Base-by-base conservation (phyloP, 768 basidiomycete species). In the Boletus tomentosulus region DNA sequence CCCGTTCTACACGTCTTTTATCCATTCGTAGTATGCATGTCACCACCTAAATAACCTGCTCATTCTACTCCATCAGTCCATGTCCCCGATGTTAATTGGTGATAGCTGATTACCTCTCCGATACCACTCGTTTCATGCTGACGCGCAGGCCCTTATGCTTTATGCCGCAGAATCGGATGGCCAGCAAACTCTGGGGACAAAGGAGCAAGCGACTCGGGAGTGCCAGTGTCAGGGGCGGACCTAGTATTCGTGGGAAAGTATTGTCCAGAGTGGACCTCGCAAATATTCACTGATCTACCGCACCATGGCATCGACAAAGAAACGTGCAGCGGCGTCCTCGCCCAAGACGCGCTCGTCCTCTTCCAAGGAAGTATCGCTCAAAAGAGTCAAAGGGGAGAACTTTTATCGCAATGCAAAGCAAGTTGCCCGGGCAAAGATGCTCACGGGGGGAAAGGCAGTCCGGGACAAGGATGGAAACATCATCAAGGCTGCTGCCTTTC, bases 391-490 rank as follows among this genome's bases (percentile, higher is more conserved):
- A 67, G 95, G 94, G 66, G 93, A 97, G 76, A 99, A 96, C 71
- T 98, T 98, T 76, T 99, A 97, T 75, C 90, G 94, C 71, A 84
- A 94, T 87, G 94, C 92, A 42, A 98, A 98, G 69, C 78, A 84
- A 64, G 92, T 85, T 35, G 75, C 78, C 30, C 78, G 87, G 56
- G 82, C 94, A 51, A 98, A 97, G 77, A 88, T 99, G 87, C 82
- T 97, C 63, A 89, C 80, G 54, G 88, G 95, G 56, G 93, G 93
- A 35, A 94, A 94, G 74, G 84, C 96, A 56, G 79, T 97, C 27
- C 81, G 92, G 43, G 92, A 98, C 75, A 83, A 82, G 64, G 87
- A 92, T 59, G 97, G 97, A 52, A 96, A 94, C 71, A 85, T 98
- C 65, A 82, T 89, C 57, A 79, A 95, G 71, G 93, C 92, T 49